phyloP scores from a whole-genome alignment of 164 flowering plant species.

The Paratinospora sagittata region DNA sequence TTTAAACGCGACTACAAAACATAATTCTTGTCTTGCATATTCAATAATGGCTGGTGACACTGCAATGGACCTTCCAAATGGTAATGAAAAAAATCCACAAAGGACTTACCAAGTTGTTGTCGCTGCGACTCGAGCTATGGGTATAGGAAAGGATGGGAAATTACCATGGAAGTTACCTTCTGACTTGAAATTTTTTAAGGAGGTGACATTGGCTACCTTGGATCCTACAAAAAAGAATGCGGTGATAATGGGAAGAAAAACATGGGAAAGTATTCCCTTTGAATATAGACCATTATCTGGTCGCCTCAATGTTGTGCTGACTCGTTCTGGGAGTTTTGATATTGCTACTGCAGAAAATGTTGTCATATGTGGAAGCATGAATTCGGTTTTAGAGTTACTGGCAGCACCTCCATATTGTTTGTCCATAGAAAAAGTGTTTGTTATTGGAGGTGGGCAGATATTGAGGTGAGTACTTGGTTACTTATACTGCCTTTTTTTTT shows the following conservation, averaged over 20 bases:
- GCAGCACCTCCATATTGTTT: slow-evolving; percentile 70
- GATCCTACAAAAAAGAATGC: slow-evolving; percentile 84
- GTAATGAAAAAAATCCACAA: slow-evolving; percentile 29
- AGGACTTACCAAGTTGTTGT: slow-evolving; percentile 88
- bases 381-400: slow-evolving; percentile 68
- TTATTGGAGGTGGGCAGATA: slow-evolving; percentile 89
- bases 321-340: slow-evolving; percentile 77
- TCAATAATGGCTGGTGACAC: slow-evolving; percentile 40
- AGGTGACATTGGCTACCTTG: slow-evolving; percentile 51
- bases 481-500: not conserved
- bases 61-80: slow-evolving; percentile 28
- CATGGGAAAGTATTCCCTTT: slow-evolving; percentile 89
- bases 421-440: slow-evolving; percentile 80
- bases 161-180: slow-evolving; percentile 86
- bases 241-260: slow-evolving; percentile 91
- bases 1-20: slow-evolving; percentile 4
- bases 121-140: slow-evolving; percentile 76
- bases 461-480: slow-evolving; percentile 41
- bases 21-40: slow-evolving; percentile 6
- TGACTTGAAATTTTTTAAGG: slow-evolving; percentile 78
- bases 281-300: slow-evolving; percentile 75
- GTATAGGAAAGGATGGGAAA: slow-evolving; percentile 90
- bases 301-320: slow-evolving; percentile 84
- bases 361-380: slow-evolving; percentile 74
- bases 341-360: slow-evolving; percentile 82